Conservation (phyloP, 441 rosid species). For the Erodium texanum region DNA sequence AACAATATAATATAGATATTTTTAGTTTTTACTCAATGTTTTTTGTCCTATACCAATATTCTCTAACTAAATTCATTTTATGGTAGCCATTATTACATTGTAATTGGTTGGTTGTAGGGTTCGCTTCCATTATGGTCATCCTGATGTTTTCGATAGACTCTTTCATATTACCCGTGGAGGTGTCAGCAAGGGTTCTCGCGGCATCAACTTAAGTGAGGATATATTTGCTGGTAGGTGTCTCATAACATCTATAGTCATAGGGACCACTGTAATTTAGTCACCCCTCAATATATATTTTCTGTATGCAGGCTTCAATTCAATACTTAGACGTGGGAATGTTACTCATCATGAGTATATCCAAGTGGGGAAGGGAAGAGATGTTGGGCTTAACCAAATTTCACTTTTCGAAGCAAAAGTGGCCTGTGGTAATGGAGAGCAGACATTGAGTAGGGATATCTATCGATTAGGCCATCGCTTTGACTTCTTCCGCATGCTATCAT, state of each 20-base stretch:
- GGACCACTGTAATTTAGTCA: not conserved
- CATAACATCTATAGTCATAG: not conserved
- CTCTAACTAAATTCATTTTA: conserved; percentile 2
- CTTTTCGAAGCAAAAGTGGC: conserved; percentile 97
- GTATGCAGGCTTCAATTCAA: conserved; percentile 39
- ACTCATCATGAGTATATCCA: conserved; percentile 29
- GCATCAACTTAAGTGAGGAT: conserved; percentile 91
- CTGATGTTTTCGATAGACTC: conserved; percentile 86
- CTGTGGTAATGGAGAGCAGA: conserved; percentile 92
- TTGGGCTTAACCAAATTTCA: conserved; percentile 89
- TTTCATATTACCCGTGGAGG: conserved; percentile 94
- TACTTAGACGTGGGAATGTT: conserved; percentile 22
- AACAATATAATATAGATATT: not conserved
- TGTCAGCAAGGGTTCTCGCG: conserved; percentile 87
- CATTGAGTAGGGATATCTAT: conserved; percentile 80
- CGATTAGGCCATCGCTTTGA: conserved; percentile 91
- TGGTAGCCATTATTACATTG: no score
- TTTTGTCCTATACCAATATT: not conserved
- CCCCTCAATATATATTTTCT: conserved; percentile 11
- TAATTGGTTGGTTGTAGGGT: conserved; percentile 31
- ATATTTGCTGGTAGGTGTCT: conserved; percentile 63
- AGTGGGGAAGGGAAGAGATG: conserved; percentile 52
- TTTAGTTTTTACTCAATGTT: not conserved
- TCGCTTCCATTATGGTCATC: conserved; percentile 94
- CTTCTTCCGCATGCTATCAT: conserved; percentile 91